Base-by-base conservation (phyloP, 306 rosid species). In the Quercus aquifolioides region DNA sequence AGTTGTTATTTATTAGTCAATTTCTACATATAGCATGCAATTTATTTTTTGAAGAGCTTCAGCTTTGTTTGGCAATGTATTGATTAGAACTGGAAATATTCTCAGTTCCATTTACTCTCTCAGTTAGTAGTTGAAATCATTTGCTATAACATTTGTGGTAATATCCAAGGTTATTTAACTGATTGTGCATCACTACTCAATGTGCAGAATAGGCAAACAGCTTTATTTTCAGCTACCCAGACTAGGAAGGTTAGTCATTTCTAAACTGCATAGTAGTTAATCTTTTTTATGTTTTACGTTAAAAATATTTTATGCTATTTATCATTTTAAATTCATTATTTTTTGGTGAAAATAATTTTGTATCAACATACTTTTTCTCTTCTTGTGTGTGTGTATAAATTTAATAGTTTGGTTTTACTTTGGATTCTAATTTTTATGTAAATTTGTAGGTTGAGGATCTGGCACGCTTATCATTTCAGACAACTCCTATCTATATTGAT, bases 161-260 rank as follows among this genome's bases (percentile, higher is more conserved):
- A 58, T 20, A 20, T 58, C 46, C 33, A 26, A 52, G 71, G 10
- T 57, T 41, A 75, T 9, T 65, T 31, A 71, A 58, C 79, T 85
- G 76, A 84, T 75, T 80, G 25, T 67, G 55, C 54, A 63, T 78
- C 81, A 75, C 28, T 74, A 76, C 55, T 76, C 51, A 60, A 78
- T 85, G 54, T 81, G 88, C 99, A 94, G 99, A 80, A 80, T 84
- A 88, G 99, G 86, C 98, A 93, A 87, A 91, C 98, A 26, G 93
- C 98, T 81, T 88, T 95, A 76, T 95, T 95, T 82, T 95, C 99
- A 38, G 98, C 99, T n/a, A 95, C 98, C 41, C 99, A 95, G 82
- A 95, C 98, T 17, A 88, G 91, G 85, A 92, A 93, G 98, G 99
- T 92, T 70, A 80, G 91, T 80, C 51, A 31, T 18, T 6, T 80